phyloP scores from a whole-genome alignment of 2,329 filamentous ascomycete genomes.

The Venturia pyrina region DNA sequence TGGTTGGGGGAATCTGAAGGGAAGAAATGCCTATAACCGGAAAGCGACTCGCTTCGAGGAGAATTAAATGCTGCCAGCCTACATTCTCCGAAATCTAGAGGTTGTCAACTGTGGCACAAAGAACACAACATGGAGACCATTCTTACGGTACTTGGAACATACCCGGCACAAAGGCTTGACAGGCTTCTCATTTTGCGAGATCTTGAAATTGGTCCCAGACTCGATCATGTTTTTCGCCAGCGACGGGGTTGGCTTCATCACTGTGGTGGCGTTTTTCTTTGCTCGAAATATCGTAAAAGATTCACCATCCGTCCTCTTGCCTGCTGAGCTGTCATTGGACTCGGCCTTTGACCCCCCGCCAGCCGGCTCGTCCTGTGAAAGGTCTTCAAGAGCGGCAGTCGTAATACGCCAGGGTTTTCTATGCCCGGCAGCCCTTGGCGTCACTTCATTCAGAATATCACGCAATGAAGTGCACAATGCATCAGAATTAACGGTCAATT shows the following conservation, averaged over 20 bases:
- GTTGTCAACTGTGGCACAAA: neutral
- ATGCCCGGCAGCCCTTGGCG: neutral
- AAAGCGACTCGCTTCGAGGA: neutral
- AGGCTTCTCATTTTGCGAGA: no score
- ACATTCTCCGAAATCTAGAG: neutral
- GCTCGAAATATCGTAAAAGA: no score
- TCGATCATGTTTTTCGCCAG: no score
- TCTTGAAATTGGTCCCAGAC: neutral
- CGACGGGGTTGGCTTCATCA: no score
- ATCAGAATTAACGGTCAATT: neutral
- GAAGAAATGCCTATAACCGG: neutral
- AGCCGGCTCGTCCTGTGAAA: neutral
- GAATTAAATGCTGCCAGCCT: no score
- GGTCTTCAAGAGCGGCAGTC: neutral
- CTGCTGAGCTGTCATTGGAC: neutral
- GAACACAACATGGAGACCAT: no score
- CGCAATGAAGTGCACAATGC: neutral
- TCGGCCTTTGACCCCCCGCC: neutral
- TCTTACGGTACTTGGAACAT: neutral
- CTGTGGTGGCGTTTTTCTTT: no score
- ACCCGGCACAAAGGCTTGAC: neutral
- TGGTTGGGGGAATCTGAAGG: neutral
- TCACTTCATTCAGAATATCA: neutral
- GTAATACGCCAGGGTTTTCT: neutral
- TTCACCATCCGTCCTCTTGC: no score